Evolutionary conservation across 1,139 yeast genomes (phyloP), one percentile per base, ranked within the genome.

Genomic region (Suhomyces chickasaworum): DNA sequence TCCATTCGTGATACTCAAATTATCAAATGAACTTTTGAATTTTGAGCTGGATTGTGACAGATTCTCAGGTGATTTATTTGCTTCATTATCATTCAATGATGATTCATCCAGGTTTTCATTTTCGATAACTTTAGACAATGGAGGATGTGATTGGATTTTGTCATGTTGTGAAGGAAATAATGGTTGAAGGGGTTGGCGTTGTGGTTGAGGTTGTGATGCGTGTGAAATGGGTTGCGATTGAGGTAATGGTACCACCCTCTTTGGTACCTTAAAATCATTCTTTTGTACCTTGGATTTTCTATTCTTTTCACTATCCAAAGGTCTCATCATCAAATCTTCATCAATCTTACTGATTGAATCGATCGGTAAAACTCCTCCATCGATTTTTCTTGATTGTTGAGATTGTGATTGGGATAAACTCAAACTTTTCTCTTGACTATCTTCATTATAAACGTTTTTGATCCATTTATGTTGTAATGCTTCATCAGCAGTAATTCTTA

Each of bases 391-490:
- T 45, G 69, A 61, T 52, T 83, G 89, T 58, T 84, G 88, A 0
- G 87, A 81, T 54, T 84, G 83, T 16, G 87, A 82, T 59, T 86
- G 90, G 3, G 89, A 84, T 46, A 86, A 65, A 50, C 89, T 83
- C 4, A 83, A 70, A 40, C 77, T 81, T 41, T 61, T 68, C 39
- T 65, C 68, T 34, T 65, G 65, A 2, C 68, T 55, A 29, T 57
- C 71, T 38, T 69, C 77, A 18, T 60, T 64, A 49, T 56, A 65
- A 3, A 61, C 61, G 37, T 53, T 48, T 31, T 50, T 55, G 5
- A 84, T 64, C 90, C 90, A 90, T 8, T 83, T 83, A 61, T 87
- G 95, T 18, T 71, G 63, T 45, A 90, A 70, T 0, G 96, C 96
- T 48, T 80, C 80, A 7, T 71, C 72, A 0, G 97, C 96, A 13